Conservation (phyloP, 352 stramenopile genomes). For the Saprolegnia parasitica region DNA sequence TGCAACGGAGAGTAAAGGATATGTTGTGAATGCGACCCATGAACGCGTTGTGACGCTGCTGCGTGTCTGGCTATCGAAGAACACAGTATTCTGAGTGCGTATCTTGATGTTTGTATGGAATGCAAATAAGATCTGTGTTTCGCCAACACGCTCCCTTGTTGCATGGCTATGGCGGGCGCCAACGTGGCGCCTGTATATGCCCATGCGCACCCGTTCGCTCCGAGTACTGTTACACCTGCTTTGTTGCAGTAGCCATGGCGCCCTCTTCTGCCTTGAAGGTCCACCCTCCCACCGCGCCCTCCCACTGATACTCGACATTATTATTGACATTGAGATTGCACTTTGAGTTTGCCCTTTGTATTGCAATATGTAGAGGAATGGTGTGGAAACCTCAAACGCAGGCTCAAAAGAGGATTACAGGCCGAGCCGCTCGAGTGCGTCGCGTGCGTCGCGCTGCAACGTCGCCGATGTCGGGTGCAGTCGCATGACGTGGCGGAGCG, state of each 20-base stretch:
- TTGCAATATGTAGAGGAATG: too few relatives aligned
- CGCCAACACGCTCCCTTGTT: neutral
- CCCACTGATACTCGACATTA: too few relatives aligned
- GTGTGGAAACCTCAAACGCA: too few relatives aligned
- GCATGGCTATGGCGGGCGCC: neutral
- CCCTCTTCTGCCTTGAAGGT: too few relatives aligned
- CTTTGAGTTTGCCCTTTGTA: too few relatives aligned
- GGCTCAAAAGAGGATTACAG: too few relatives aligned
- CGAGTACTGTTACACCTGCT: neutral
- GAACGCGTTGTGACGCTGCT: constrained; percentile 8
- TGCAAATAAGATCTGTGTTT: neutral
- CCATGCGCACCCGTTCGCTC: neutral
- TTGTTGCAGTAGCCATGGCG: too few relatives aligned
- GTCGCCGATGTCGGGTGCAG: neutral
- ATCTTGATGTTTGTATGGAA: neutral
- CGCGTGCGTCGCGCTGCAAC: neutral
- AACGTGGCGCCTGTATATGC: neutral
- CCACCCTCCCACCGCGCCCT: too few relatives aligned
- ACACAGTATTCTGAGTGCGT: neutral
- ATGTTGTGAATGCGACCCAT: constrained; percentile 3
- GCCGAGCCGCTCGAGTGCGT: neutral
- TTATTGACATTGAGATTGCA: too few relatives aligned
- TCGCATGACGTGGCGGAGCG: neutral
- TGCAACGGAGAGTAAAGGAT: neutral
- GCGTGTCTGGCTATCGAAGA: neutral